Percentiles rank a stretch among this genome's conserved stretches.
Conservation (phyloP, 106 monocot species). For the Platanthera guangdongensis region DNA sequence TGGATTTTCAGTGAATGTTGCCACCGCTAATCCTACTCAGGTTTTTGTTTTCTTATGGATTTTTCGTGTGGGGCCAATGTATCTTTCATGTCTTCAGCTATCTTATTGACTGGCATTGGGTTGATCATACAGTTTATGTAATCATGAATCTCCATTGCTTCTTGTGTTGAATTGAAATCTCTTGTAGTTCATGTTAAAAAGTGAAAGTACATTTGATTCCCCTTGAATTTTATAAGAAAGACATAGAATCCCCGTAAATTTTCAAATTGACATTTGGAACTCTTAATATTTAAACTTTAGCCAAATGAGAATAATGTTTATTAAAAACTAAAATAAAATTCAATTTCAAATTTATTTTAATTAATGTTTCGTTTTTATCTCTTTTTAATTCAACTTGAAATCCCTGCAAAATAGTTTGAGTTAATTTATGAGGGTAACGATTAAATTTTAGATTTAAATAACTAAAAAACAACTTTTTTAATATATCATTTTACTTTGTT, state of each 20-base stretch:
- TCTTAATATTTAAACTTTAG: no score
- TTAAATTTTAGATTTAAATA: neutral
- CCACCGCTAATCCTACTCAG: slow-evolving; percentile 91
- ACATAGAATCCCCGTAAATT: no score
- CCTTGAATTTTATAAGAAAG: no score
- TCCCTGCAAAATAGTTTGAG: neutral
- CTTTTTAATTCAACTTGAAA: neutral
- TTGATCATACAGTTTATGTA: neutral
- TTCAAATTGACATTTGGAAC: no score
- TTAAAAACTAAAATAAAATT: no score
- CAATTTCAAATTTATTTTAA: no score
- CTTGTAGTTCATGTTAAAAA: neutral
- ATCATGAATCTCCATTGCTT: neutral
- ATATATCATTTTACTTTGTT: no score
- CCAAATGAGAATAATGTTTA: no score
- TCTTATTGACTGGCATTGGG: neutral
- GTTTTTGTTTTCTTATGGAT: slow-evolving; percentile 23
- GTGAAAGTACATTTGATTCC: no score
- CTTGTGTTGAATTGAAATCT: neutral
- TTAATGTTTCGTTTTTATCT: no score
- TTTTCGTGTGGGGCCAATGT: neutral
- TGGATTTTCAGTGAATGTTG: slow-evolving; percentile 95
- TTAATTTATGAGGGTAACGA: neutral
- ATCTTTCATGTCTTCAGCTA: neutral
- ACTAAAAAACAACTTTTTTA: neutral